These are phyloP conservation scores for Boletus rubroflammeus DNA, from an alignment of 768 basidiomycete species.

Conservation along the genomic window DNA sequence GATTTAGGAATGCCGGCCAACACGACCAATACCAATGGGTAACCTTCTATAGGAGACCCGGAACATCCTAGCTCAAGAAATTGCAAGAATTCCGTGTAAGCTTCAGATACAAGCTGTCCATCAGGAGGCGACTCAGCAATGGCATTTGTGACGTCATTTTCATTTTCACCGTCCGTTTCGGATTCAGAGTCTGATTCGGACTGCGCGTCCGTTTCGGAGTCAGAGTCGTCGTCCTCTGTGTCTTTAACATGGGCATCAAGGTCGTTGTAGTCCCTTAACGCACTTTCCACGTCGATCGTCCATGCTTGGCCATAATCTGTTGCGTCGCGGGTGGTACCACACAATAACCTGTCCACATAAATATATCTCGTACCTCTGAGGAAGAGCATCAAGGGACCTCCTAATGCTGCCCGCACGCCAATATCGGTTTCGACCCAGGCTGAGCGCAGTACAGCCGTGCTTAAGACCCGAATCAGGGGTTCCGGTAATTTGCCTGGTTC, in stretches of 20 bases:
- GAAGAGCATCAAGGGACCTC: slow-evolving; percentile 67
- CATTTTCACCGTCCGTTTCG: slow-evolving; percentile 30
- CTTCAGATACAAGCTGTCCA: slow-evolving; percentile 30
- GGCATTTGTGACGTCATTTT: slow-evolving; percentile 33
- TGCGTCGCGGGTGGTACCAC: neutral
- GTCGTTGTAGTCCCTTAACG: slow-evolving; percentile 9
- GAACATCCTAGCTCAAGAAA: slow-evolving; percentile 79
- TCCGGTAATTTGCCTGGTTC: slow-evolving; percentile 23
- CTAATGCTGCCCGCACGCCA: slow-evolving; percentile 64
- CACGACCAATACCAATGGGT: slow-evolving; percentile 77
- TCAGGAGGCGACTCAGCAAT: neutral
- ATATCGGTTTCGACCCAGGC: slow-evolving; percentile 69
- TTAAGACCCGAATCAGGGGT: slow-evolving; percentile 44
- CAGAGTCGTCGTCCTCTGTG: slow-evolving; percentile 32
- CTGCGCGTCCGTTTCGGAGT: slow-evolving; percentile 30
- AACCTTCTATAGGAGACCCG: slow-evolving; percentile 75
- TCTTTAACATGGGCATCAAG: slow-evolving; percentile 28
- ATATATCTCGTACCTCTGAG: slow-evolving; percentile 51
- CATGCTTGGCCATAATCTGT: slow-evolving; percentile 67
- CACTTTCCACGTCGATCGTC: slow-evolving; percentile 34
- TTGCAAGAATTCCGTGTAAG: slow-evolving; percentile 70
- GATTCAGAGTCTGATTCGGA: slow-evolving; percentile 14
- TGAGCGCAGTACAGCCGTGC: slow-evolving; percentile 60
- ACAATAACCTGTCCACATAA: neutral
- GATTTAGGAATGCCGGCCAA: slow-evolving; percentile 74